Base-by-base conservation (phyloP, 2,329 filamentous ascomycete genomes). In the Coccinonectria pachysandricola region DNA sequence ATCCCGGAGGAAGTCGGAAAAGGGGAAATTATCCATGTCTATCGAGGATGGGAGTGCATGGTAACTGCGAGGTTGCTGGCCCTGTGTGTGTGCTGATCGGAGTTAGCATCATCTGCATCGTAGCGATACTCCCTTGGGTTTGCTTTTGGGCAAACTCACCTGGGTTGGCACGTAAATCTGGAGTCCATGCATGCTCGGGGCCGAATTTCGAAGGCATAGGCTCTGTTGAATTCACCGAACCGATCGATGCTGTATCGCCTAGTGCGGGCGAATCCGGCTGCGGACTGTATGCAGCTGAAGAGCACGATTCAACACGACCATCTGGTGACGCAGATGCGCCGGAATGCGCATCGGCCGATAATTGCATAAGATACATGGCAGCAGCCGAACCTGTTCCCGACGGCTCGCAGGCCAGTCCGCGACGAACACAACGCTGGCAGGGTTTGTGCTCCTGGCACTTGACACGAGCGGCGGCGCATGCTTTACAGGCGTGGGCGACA, bases 371-470 rank as follows among this genome's bases (percentile, higher is more conserved):
- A 28, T 64, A 60, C 54, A 60, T 52, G 9, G 59, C 54, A 6
- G 60, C 54, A 6, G 56, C 52, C 10, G 58, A 57, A 8, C 52
- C 53, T 9, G 52, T 42, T 26, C 56, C 54, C 8, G 50, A 42
- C 10, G 48, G 48, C 14, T 53, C 59, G 46, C 67, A 71, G 9
- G 39, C 45, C 27, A 70, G 35, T 21, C 61, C 60, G 15, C 65
- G 58, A 28, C 52, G 60, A 26, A 59, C 51, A 36, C 67, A 71
- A 15, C 66, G 58, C 11, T 59, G 57, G 40, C 67, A 71, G 16
- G 67, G 67, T 46, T 71, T 71, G 12, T 53, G 43, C 30, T 71
- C 67, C 34, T 69, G 65, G 34, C 67, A 71, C 37, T 70, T 71
- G 22, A 71, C 64, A 12, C 67, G 55, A 8, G 67, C 65, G 11